These are phyloP conservation scores for Eutypella sp. DNA, from an alignment of 2,329 filamentous ascomycete species.

Conservation along the genomic window DNA sequence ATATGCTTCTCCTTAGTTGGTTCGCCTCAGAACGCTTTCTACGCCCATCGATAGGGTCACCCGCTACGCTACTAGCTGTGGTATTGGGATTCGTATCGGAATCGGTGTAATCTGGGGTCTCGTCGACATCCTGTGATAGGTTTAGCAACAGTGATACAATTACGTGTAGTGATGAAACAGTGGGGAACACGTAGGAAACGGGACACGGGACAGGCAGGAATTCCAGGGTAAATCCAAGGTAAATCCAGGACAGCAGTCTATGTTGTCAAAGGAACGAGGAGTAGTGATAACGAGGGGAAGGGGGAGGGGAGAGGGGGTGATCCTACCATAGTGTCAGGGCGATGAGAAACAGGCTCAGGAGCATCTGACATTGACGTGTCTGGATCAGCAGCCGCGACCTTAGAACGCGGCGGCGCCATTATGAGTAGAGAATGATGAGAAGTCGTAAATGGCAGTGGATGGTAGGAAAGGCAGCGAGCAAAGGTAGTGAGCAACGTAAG, in stretches of 20 bases:
- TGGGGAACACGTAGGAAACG: not conserved
- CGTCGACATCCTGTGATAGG: constrained; percentile 50
- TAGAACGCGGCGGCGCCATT: constrained; percentile 52
- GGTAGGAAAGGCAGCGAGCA: too few species aligned
- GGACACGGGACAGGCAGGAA: too few species aligned
- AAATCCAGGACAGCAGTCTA: too few species aligned
- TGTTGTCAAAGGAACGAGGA: too few species aligned
- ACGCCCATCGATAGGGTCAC: constrained; percentile 73
- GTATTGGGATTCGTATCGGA: constrained; percentile 65
- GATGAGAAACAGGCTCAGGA: constrained; percentile 37
- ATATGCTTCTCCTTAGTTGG: constrained; percentile 83
- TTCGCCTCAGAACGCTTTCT: constrained; percentile 83
- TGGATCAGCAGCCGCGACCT: constrained; percentile 48
- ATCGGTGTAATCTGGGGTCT: constrained; percentile 62
- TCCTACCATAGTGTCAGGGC: constrained; percentile 46
- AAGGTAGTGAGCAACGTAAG: too few species aligned
- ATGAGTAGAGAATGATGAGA: constrained; percentile 12
- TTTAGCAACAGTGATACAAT: constrained; percentile 5
- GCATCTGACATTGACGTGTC: constrained; percentile 62
- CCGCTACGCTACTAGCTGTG: constrained; percentile 78
- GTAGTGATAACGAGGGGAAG: constrained; percentile 3
- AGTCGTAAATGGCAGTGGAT: too few species aligned
- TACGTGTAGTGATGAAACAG: not conserved
- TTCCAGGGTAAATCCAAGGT: too few species aligned
- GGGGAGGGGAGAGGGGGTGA: not conserved